phyloP scores from a whole-genome alignment of 2,329 filamentous ascomycete species.

The Macrophomina tecta region DNA sequence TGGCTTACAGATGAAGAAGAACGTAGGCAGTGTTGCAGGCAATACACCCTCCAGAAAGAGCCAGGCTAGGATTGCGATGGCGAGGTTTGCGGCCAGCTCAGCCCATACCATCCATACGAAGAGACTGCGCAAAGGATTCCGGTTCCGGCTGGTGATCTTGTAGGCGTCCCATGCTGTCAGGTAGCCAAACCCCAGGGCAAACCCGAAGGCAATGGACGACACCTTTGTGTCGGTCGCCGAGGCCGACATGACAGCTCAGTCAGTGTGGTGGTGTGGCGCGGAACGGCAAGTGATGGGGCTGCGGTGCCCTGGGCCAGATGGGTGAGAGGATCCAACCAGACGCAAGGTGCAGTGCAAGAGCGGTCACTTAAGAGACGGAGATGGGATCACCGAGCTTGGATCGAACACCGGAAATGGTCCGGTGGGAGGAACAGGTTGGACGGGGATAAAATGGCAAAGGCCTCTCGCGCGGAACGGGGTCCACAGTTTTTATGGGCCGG shows the following conservation, averaged over 20 bases:
- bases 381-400: not conserved
- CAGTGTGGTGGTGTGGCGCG: not conserved
- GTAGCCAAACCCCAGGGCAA: conserved; percentile 24
- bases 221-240: conserved; percentile 15
- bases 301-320: not conserved
- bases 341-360: not conserved
- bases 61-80: conserved; percentile 49
- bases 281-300: not conserved
- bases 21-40: conserved; percentile 34
- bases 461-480: not conserved
- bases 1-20: conserved; percentile 26
- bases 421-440: conserved; percentile 8
- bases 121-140: conserved; percentile 13
- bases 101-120: conserved; percentile 56
- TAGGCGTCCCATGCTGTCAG: conserved; percentile 25
- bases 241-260: not conserved
- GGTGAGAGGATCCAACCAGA: not conserved
- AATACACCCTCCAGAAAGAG: conserved; percentile 49
- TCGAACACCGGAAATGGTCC: not conserved
- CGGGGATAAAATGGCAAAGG: not conserved
- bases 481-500: conserved; percentile 18
- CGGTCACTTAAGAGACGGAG: conserved; percentile 4
- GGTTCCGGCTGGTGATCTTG: conserved; percentile 15
- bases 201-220: conserved; percentile 19
- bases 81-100: conserved; percentile 50